Base-by-base conservation (phyloP, 106 monocot genomes). In the Phalaenopsis aphrodite region DNA sequence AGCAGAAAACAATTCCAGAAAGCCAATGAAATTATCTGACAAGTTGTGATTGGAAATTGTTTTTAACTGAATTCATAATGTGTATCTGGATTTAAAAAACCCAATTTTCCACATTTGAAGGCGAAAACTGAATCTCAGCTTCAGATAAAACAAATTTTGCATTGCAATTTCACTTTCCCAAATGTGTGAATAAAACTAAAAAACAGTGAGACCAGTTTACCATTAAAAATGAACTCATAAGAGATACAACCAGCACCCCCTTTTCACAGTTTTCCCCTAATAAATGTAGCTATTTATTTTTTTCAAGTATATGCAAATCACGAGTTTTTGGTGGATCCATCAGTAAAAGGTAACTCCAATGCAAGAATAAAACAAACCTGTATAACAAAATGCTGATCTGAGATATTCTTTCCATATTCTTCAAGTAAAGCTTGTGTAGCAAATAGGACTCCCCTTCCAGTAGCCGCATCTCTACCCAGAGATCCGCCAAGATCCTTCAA, bases 401-500 rank as follows among this genome's bases (percentile, higher is more conserved):
- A 79, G 58, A 98, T 91, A 81, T 89, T 85, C 75, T 94, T 98
- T 66, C 97, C 97, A 84, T 98, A 79, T 41, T 98, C 97, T 76
- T 87, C 89, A 47, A 98, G 88, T 67, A 94, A 84, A 18, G 94
- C 97, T 69, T 92, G 83, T 38, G 97, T 90, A 41, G 94, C 97
- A 85, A 94, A 92, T 41, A 98, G 71, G 19, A 98, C 97, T 66
- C 97, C 97, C 68, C 90, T 90, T 86, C 97, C 90, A 65, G 97
- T 98, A 24, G 97, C 97, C 38, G 97, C 92, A 72, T 98, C 97
- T 83, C 97, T 87, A 69, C 97, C 97, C 17, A 98, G 81, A 76
- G 97, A 98, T 78, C 97, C 97, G 78, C 97, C 92, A 81, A 98
- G 89, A 72, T 98, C 97, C 97, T 94, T 72, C 16, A 78, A 78